phyloP scores from a whole-genome alignment of 495 filamentous ascomycete genomes.

The Mytilinidion resinicola region DNA sequence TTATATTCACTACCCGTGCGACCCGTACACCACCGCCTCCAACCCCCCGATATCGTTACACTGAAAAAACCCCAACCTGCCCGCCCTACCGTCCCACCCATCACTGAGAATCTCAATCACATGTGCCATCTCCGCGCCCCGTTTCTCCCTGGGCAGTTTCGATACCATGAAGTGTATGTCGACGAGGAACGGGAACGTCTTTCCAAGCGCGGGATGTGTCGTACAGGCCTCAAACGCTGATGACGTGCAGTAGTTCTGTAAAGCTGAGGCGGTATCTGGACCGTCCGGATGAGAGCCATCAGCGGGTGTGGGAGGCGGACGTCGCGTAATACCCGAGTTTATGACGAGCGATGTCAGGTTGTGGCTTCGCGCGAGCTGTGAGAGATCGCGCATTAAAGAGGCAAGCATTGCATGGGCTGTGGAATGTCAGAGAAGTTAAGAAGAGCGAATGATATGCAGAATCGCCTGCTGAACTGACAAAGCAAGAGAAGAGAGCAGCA shows the following conservation, averaged over 20 bases:
- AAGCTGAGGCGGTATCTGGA: neutral
- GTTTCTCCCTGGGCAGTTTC: conserved; percentile 6
- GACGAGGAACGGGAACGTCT: conserved; percentile 23
- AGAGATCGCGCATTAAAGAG: conserved; percentile 33
- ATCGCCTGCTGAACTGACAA: too few relatives aligned
- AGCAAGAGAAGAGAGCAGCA: neutral
- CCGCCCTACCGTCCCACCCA: conserved; percentile 24
- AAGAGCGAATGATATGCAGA: too few relatives aligned
- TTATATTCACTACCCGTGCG: too few relatives aligned
- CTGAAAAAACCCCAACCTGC: conserved; percentile 25
- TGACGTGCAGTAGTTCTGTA: conserved; percentile 9
- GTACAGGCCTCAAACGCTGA: conserved; percentile 32
- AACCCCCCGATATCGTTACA: neutral
- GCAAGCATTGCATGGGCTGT: conserved; percentile 30
- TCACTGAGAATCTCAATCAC: conserved; percentile 34
- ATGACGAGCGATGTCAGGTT: conserved; percentile 33
- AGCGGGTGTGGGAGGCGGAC: neutral
- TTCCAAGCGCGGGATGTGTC: conserved; percentile 27
- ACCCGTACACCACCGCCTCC: neutral
- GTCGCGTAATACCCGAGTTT: conserved; percentile 20
- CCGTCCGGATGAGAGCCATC: too few relatives aligned
- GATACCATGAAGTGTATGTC: conserved; percentile 32
- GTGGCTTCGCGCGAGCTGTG: conserved; percentile 28
- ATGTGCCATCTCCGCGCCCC: conserved; percentile 13
- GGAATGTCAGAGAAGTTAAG: too few relatives aligned